Conservation (phyloP, 768 basidiomycete species). For the Holtermanniella nyarrowii region DNA sequence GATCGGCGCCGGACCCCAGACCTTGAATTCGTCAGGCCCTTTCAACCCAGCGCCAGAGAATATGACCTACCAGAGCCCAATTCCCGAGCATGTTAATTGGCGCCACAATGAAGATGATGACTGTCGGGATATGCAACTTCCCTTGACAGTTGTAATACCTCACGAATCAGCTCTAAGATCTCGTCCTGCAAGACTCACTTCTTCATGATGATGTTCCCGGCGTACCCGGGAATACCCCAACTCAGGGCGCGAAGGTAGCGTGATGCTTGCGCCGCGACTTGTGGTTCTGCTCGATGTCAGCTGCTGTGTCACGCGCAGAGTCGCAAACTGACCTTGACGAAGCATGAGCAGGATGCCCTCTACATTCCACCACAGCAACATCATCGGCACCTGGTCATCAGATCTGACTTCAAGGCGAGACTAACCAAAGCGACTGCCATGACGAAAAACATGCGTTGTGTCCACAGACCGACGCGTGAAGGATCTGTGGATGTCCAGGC, state of each 20-base stretch:
- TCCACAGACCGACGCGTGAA: conserved; percentile 75
- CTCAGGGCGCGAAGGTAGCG: conserved; percentile 66
- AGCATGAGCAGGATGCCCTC: conserved; percentile 60
- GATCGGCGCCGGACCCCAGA: conserved; percentile 72
- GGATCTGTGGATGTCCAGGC: conserved; percentile 89
- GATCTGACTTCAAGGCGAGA: background rate
- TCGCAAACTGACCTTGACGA: conserved; percentile 31
- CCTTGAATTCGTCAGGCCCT: conserved; percentile 35
- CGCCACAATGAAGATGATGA: conserved; percentile 68
- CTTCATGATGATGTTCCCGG: conserved; percentile 51
- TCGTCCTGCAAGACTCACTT: conserved; percentile 24
- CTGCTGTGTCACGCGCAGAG: conserved; percentile 45
- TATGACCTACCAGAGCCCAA: conserved; percentile 55
- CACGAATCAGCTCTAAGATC: background rate
- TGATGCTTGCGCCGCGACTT: conserved; percentile 66
- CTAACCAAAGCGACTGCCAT: conserved; percentile 25
- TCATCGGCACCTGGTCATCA: conserved; percentile 44
- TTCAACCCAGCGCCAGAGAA: background rate
- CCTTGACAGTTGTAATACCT: conserved; percentile 78
- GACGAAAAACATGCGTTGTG: conserved; percentile 61
- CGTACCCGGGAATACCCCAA: conserved; percentile 68
- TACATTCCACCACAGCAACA: conserved; percentile 68
- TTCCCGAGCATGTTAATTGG: conserved; percentile 77
- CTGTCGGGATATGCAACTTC: conserved; percentile 73
- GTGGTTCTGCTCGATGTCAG: conserved; percentile 52